Evolutionary conservation across 805 yeast species (phyloP).

Genomic region (Metschnikowia orientalis): DNA sequence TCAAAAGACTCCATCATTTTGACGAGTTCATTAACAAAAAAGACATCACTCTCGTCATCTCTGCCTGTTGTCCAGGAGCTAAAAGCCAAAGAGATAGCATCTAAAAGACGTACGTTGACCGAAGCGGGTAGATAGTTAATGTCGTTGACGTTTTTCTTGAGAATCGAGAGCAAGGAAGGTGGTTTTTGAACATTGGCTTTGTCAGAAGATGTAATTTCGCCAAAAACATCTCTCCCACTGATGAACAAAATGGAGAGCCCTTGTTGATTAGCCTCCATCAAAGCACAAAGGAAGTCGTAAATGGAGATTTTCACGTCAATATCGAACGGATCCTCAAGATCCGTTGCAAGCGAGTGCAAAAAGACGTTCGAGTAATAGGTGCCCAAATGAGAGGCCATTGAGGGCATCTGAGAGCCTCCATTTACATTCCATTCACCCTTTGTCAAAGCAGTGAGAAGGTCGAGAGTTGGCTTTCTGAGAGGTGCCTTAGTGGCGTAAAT

Average conservation of each 20-base stretch:
- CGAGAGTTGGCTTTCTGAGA: constrained; percentile 50
- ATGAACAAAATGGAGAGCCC: constrained; percentile 70
- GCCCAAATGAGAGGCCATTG: constrained; percentile 78
- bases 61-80: constrained; percentile 72
- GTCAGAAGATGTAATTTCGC: constrained; percentile 17
- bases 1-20: constrained; percentile 15
- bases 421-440: constrained; percentile 49
- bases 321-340: constrained; percentile 54
- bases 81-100: constrained; percentile 68
- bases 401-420: constrained; percentile 58
- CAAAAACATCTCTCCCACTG: constrained; percentile 52
- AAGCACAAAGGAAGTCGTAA: constrained; percentile 62
- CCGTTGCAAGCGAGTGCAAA: constrained; percentile 54
- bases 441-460: constrained; percentile 54
- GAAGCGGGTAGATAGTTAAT: constrained; percentile 54
- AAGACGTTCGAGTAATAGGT: constrained; percentile 56
- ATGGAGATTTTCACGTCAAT: constrained; percentile 50
- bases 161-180: constrained; percentile 52
- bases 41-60: constrained; percentile 45
- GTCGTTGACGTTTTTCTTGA: constrained; percentile 52
- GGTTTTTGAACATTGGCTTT: too few species aligned
- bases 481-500: constrained; percentile 48
- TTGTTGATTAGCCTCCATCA: constrained; percentile 69
- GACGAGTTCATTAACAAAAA: constrained; percentile 43
- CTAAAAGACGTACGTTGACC: constrained; percentile 63